Conservation (phyloP, 2,329 filamentous ascomycete genomes). For the Pseudogymnoascus sp. region DNA sequence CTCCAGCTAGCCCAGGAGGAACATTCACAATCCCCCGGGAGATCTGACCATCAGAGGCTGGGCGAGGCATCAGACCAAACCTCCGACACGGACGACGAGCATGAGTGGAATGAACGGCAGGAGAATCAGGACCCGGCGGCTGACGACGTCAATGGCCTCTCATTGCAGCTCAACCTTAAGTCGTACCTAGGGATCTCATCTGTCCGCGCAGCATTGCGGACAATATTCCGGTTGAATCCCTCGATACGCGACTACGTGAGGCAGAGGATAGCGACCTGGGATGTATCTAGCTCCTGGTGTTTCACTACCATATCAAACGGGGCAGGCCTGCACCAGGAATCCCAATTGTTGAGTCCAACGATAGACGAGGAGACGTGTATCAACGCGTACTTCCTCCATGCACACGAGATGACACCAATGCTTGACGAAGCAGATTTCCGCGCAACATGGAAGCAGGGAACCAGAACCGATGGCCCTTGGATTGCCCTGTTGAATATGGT, state of each 20-base stretch:
- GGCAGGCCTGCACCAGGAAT: neutral
- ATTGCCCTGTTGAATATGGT: conserved; percentile 14
- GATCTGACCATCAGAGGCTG: neutral
- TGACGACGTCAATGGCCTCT: neutral
- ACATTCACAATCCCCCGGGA: neutral
- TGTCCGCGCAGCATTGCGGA: neutral
- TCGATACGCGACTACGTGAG: neutral
- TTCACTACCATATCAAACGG: neutral
- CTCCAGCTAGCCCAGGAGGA: neutral
- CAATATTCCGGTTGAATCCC: neutral
- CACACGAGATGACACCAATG: conserved; percentile 12
- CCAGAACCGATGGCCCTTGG: conserved; percentile 10
- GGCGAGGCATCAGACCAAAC: conserved; percentile 3
- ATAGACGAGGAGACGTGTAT: conserved; percentile 3
- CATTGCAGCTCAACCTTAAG: neutral
- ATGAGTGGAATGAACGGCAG: conserved; percentile 2
- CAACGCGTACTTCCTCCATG: conserved; percentile 12
- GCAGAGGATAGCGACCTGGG: conserved; percentile 1
- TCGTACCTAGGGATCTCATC: conserved; percentile 5
- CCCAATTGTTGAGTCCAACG: neutral
- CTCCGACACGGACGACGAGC: neutral
- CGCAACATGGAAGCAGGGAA: neutral
- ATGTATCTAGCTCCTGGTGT: neutral
- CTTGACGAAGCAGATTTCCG: conserved; percentile 12
- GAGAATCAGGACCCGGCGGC: neutral